phyloP scores from a whole-genome alignment of 192 early-diverging fungal species.

The Entophlyctis helioformis region DNA sequence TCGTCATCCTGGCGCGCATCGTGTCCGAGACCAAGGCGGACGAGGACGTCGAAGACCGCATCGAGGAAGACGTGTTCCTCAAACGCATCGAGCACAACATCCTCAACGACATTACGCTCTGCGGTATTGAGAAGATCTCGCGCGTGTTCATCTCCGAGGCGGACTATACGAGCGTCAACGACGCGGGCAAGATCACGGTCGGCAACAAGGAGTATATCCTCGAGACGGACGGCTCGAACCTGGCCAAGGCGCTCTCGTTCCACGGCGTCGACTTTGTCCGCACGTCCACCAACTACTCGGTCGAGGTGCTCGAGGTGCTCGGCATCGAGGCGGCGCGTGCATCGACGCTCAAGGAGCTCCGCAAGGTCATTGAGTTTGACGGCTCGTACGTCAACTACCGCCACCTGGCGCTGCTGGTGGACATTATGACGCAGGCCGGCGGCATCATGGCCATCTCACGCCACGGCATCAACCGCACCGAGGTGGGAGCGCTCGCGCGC shows the following conservation, averaged over 20 bases:
- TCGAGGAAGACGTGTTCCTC: constrained; percentile 83
- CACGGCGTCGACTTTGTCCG: constrained; percentile 68
- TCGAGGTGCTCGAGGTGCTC: constrained; percentile 82
- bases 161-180: constrained; percentile 19
- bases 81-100: constrained; percentile 75
- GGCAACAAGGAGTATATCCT: constrained; percentile 62
- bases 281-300: constrained; percentile 86
- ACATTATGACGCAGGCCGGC: constrained; percentile 93
- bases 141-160: constrained; percentile 64
- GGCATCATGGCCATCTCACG: constrained; percentile 93
- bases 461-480: constrained; percentile 95
- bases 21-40: constrained; percentile 57
- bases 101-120: constrained; percentile 73
- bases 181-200: constrained; percentile 46
- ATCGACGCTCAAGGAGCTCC: constrained; percentile 78
- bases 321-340: constrained; percentile 95
- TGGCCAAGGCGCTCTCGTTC: constrained; percentile 74
- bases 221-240: constrained; percentile 88
- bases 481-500: constrained; percentile 86
- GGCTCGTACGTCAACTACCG: constrained; percentile 98
- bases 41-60: constrained; percentile 42
- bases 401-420: constrained; percentile 87
- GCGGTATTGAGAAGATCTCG: constrained; percentile 75
- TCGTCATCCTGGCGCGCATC: constrained; percentile 81
- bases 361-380: constrained; percentile 87